Evolutionary conservation across 257 asterid species (phyloP).

Genomic region (Mitragyna speciosa): DNA sequence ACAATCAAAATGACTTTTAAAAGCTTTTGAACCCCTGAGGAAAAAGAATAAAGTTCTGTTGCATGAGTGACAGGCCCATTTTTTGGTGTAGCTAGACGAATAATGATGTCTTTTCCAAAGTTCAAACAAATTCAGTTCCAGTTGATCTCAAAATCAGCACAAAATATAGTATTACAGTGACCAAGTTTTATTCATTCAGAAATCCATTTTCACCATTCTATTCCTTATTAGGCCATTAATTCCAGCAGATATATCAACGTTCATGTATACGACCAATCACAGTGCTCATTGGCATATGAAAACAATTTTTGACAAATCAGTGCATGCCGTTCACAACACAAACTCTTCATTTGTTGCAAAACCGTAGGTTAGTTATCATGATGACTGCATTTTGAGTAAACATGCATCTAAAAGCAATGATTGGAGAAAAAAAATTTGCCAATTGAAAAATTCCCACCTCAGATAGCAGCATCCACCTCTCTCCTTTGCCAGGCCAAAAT

Average conservation of each 20-base stretch:
- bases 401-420: not conserved
- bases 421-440: conserved; percentile 6
- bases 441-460: conserved; percentile 51
- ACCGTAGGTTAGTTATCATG: not conserved
- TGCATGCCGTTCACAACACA: not conserved
- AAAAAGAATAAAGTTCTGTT: not conserved
- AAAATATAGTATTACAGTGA: not conserved
- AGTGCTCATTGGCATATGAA: not conserved
- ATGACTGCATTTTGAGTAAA: not conserved
- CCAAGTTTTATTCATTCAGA: not conserved
- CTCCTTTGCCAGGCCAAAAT: conserved; percentile 94
- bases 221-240: too few species aligned
- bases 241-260: not conserved
- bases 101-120: not conserved
- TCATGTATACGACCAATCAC: not conserved
- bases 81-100: not conserved
- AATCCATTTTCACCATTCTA: conserved; percentile 5
- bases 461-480: conserved; percentile 93
- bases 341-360: not conserved
- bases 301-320: not conserved
- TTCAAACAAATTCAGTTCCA: not conserved
- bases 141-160: not conserved
- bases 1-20: not conserved
- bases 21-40: not conserved
- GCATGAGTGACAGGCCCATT: not conserved